phyloP scores from a whole-genome alignment of 2,329 filamentous ascomycete genomes.

The Nannizzia gypsea region DNA sequence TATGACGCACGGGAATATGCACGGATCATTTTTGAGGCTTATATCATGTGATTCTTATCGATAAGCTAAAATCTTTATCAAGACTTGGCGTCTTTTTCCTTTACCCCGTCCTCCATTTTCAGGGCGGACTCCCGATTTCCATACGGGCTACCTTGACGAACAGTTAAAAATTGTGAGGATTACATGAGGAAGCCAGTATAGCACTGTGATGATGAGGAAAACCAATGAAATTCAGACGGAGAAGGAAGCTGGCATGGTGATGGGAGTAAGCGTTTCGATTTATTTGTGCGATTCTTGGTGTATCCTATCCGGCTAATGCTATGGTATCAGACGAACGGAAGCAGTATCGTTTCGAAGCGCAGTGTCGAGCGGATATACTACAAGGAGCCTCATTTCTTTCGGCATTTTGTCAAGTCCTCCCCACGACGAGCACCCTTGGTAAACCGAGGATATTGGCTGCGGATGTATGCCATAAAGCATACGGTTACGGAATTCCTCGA shows the following conservation, averaged over 20 bases:
- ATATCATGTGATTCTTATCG: constrained; percentile 11
- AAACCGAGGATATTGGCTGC: constrained; percentile 78
- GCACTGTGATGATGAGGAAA: not conserved
- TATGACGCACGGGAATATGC: constrained; percentile 18
- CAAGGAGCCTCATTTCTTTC: constrained; percentile 70
- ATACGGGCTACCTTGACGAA: too few species aligned
- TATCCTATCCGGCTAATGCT: not conserved
- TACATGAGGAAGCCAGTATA: too few species aligned
- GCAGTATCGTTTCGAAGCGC: constrained; percentile 82
- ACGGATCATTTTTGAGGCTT: constrained; percentile 29
- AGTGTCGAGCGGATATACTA: constrained; percentile 87
- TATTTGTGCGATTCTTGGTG: not conserved
- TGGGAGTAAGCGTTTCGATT: constrained; percentile 34
- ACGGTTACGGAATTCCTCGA: constrained; percentile 63
- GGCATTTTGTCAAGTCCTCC: constrained; percentile 75
- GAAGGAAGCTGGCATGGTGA: constrained; percentile 42
- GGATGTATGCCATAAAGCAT: constrained; percentile 70
- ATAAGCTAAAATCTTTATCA: not conserved
- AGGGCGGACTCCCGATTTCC: too few species aligned
- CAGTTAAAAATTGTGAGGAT: not conserved
- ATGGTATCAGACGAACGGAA: constrained; percentile 61
- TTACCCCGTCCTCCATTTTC: too few species aligned
- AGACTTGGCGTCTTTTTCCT: not conserved
- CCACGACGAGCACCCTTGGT: constrained; percentile 76
- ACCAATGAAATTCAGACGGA: constrained; percentile 21